Base-by-base conservation (phyloP, 306 rosid species). In the Vicia sativa region DNA sequence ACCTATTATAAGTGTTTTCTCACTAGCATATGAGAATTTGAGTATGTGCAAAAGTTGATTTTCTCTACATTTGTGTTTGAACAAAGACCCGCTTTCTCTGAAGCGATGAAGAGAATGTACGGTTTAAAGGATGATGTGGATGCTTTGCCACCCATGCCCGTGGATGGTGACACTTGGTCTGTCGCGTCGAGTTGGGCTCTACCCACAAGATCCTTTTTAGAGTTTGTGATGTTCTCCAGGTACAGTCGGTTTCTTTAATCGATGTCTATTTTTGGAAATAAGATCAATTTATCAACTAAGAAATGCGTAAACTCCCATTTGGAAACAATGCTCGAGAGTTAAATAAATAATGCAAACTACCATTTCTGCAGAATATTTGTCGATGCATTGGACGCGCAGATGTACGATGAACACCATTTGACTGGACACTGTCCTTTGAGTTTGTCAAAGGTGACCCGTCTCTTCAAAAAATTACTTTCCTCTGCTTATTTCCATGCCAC, bases 141-240 rank as follows among this genome's bases (percentile, higher is more conserved):
- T 21, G 49, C 83, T 59, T 80, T 91, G 77, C 99, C 96, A 0
- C 90, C 88, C 64, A 95, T 95, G 97, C 95, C 99, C 2, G 70
- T 62, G 6, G 96, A 84, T 54, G 92, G 96, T 0, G 90, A 76
- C 79, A 84, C 95, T 0, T 95, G 99, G 99, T 88, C 99, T 29
- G 96, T 82, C 70, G 84, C 79, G 96, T 85, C 83, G 35, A 82
- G 91, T 81, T 95, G 99, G 99, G 92, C 84, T 67, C 70, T 95
- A 77, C 97, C 99, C 43, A 88, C 99, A 1, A 78, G 83, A 75
- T 91, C 99, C 35, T 95, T 95, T 79, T 78, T 90, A 34, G 99
- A 95, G 84, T 91, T 87, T 78, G 91, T 85, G 31, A 95, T 95
- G 99, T 95, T 95, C 82, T 95, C 97, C 44, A 95, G 99, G 99